Conservation (phyloP, 2,329 filamentous ascomycete genomes). For the Microdochium bolleyi region DNA sequence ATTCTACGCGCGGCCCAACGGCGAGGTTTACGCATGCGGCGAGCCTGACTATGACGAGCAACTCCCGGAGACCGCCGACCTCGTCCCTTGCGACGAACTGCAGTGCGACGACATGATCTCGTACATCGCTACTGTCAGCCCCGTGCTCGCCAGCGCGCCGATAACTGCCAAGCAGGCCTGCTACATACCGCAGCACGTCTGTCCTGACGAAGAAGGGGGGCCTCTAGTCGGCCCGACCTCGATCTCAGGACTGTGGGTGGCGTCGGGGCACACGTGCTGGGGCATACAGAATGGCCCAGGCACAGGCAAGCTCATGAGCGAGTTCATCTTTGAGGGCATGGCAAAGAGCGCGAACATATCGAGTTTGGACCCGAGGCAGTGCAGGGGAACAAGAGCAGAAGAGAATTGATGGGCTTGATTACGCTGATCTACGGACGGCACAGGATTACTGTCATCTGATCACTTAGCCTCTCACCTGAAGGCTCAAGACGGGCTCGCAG, state of each 20-base stretch:
- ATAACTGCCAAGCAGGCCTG: conserved; percentile 78
- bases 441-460: conserved; percentile 7
- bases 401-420: not conserved
- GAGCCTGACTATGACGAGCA: conserved; percentile 73
- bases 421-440: not conserved
- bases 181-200: conserved; percentile 75
- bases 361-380: conserved; percentile 59
- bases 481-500: no score
- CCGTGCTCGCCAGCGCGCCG: conserved; percentile 59
- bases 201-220: conserved; percentile 49
- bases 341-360: conserved; percentile 60
- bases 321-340: conserved; percentile 67
- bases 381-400: conserved; percentile 26
- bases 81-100: conserved; percentile 65
- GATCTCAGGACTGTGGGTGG: conserved; percentile 68
- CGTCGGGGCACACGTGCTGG: conserved; percentile 94
- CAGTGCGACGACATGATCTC: conserved; percentile 82
- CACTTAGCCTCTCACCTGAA: not conserved
- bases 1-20: conserved; percentile 83
- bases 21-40: conserved; percentile 88
- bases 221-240: conserved; percentile 74
- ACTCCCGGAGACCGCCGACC: conserved; percentile 66
- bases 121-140: conserved; percentile 60
- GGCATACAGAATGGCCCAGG: conserved; percentile 93
- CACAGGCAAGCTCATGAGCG: conserved; percentile 74